Evolutionary conservation across 2,329 filamentous ascomycete species (phyloP).

Genomic region (Cercospora zeina): DNA sequence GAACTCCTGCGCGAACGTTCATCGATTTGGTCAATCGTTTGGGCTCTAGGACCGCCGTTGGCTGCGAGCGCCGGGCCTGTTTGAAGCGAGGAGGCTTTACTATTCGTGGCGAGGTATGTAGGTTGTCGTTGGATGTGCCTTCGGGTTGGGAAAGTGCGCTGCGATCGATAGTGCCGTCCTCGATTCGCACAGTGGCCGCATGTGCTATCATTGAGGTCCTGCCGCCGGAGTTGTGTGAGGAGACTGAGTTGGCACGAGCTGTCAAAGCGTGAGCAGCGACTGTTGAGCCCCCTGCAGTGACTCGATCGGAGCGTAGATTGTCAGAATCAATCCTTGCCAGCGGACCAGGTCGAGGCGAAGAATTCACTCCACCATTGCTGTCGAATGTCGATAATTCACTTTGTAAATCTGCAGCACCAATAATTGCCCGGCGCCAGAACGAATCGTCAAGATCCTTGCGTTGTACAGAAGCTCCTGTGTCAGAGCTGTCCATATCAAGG

Average conservation of each 20-base stretch:
- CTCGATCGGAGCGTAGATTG: background rate
- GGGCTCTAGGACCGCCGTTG: background rate
- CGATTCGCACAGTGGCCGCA: background rate
- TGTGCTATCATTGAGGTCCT: background rate
- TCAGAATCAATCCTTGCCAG: background rate
- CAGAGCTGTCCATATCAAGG: background rate
- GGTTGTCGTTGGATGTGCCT: background rate
- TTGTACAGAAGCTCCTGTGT: background rate
- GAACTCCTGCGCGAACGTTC: background rate
- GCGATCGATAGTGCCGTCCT: background rate
- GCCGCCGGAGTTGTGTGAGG: background rate
- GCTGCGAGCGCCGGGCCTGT: background rate
- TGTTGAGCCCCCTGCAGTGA: background rate
- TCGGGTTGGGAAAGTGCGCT: background rate
- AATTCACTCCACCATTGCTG: background rate
- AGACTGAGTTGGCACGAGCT: background rate
- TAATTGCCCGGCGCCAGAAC: conserved; percentile 6
- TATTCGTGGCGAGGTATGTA: background rate
- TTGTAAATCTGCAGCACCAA: background rate
- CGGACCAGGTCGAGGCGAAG: background rate
- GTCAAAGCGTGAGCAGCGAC: background rate
- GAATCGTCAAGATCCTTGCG: background rate
- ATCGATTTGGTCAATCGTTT: background rate
- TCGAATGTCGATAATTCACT: background rate
- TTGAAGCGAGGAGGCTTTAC: background rate